A percentile compares a stretch with the other conserved stretches of the same genome.
Evolutionary conservation across 192 early-diverging fungal genomes (phyloP).

Genomic region (Coemansia sp.): DNA sequence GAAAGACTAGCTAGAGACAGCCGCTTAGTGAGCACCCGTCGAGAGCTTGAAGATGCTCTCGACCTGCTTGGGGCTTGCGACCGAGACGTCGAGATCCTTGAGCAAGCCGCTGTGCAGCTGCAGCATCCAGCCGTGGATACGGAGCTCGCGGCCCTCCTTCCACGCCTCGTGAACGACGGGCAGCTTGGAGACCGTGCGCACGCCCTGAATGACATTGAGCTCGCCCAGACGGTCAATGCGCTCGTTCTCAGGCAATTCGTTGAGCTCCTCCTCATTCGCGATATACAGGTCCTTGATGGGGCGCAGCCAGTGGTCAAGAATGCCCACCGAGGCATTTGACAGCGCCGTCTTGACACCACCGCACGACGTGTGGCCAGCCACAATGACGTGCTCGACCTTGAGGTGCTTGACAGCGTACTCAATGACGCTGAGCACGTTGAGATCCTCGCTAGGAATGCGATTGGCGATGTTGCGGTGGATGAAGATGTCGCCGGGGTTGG

Average conservation of each 20-base stretch:
- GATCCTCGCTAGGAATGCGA: constrained; percentile 77
- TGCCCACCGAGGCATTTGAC: constrained; percentile 61
- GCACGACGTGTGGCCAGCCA: constrained; percentile 83
- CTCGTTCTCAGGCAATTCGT: constrained; percentile 52
- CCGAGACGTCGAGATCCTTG: constrained; percentile 44
- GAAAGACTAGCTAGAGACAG: not conserved
- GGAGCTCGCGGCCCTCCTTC: constrained; percentile 65
- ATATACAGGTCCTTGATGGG: constrained; percentile 82
- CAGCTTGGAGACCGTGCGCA: constrained; percentile 67
- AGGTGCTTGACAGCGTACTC: constrained; percentile 92
- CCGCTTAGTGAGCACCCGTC: constrained; percentile 11
- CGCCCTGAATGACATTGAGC: constrained; percentile 75
- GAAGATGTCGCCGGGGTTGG: constrained; percentile 79
- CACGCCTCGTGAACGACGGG: constrained; percentile 83
- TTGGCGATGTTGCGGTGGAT: constrained; percentile 98
- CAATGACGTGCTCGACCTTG: constrained; percentile 89
- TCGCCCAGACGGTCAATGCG: constrained; percentile 61
- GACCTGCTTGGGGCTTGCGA: constrained; percentile 28
- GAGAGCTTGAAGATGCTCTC: constrained; percentile 26
- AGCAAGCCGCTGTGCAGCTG: constrained; percentile 61
- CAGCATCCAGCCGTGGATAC: constrained; percentile 73
- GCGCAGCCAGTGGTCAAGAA: constrained; percentile 90
- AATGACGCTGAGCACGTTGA: constrained; percentile 80
- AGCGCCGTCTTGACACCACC: constrained; percentile 69
- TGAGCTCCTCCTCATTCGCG: constrained; percentile 56